A percentile compares a stretch with the other conserved stretches of the same genome.
Evolutionary conservation across 2,329 filamentous ascomycete genomes (phyloP).

Genomic region (Pseudogymnoascus sp.): DNA sequence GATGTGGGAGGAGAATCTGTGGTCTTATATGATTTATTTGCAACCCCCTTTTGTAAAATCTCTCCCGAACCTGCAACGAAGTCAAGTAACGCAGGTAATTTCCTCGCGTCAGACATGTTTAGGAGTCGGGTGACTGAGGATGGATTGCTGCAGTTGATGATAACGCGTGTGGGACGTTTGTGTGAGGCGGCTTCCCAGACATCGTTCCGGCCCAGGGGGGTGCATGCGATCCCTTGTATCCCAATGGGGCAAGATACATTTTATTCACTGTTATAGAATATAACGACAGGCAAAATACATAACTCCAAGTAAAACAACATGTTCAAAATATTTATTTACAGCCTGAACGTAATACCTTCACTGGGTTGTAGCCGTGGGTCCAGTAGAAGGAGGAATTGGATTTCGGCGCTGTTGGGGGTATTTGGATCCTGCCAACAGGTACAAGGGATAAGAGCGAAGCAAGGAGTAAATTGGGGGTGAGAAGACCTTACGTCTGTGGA

Average conservation of each 20-base stretch:
- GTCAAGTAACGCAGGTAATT: not conserved
- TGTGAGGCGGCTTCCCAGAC: not conserved
- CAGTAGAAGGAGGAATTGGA: too few species aligned
- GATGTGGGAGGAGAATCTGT: not conserved
- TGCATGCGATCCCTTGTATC: not conserved
- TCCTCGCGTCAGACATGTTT: slow-evolving; percentile 1
- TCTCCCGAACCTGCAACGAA: not conserved
- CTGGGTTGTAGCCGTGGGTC: not conserved
- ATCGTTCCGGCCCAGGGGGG: not conserved
- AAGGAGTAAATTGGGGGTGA: not conserved
- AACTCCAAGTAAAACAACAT: not conserved
- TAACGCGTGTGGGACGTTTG: not conserved
- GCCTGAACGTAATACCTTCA: not conserved
- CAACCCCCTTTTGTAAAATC: not conserved
- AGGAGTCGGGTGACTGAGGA: slow-evolving; percentile 4
- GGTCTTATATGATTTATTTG: not conserved
- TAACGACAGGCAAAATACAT: not conserved
- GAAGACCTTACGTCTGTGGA: not conserved
- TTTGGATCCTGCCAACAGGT: not conserved
- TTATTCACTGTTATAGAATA: not conserved
- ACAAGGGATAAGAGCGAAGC: not conserved
- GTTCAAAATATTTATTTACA: not conserved
- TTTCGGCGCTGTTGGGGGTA: not conserved
- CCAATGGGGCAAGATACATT: not conserved
- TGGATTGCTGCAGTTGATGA: slow-evolving; percentile 6